These are phyloP conservation scores for Prunus dulcis DNA, from an alignment of 306 rosid species.

Conservation along the genomic window DNA sequence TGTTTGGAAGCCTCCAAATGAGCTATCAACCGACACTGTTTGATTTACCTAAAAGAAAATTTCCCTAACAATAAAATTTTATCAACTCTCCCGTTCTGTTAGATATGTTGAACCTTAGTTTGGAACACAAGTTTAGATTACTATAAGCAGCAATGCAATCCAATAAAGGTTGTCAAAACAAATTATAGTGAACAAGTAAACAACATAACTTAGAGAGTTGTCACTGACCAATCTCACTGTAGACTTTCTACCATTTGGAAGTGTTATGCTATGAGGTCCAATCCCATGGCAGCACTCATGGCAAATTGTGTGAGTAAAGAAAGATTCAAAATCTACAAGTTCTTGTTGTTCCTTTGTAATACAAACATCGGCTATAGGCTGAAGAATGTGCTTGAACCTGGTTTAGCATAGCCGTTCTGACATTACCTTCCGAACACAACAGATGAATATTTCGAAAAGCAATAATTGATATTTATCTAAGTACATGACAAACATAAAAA, in stretches of 20 bases:
- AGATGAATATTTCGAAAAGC: constrained; percentile 6
- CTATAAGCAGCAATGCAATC: background rate
- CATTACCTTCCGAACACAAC: constrained; percentile 10
- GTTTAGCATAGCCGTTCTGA: constrained; percentile 23
- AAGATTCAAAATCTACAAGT: constrained; percentile 85
- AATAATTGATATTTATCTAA: constrained; percentile 15
- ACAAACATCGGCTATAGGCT: constrained; percentile 76
- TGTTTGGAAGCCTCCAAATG: too few relatives aligned
- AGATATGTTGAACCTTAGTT: background rate
- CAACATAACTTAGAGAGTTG: background rate
- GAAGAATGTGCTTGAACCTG: constrained; percentile 88
- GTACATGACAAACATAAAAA: constrained; percentile 10
- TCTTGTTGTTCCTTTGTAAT: constrained; percentile 66
- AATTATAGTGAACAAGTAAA: constrained; percentile 14
- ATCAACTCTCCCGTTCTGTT: background rate
- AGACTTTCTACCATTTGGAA: constrained; percentile 82
- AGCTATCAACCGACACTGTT: too few relatives aligned
- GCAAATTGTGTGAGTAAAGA: constrained; percentile 92
- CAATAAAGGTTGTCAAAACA: constrained; percentile 3
- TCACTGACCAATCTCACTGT: constrained; percentile 89
- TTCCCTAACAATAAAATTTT: background rate
- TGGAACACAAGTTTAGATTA: background rate
- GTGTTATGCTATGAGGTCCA: constrained; percentile 88
- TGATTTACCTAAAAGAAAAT: too few relatives aligned
- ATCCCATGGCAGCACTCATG: constrained; percentile 99